phyloP scores from a whole-genome alignment of 129 eudicot genomes.

The Deinandra increscens region DNA sequence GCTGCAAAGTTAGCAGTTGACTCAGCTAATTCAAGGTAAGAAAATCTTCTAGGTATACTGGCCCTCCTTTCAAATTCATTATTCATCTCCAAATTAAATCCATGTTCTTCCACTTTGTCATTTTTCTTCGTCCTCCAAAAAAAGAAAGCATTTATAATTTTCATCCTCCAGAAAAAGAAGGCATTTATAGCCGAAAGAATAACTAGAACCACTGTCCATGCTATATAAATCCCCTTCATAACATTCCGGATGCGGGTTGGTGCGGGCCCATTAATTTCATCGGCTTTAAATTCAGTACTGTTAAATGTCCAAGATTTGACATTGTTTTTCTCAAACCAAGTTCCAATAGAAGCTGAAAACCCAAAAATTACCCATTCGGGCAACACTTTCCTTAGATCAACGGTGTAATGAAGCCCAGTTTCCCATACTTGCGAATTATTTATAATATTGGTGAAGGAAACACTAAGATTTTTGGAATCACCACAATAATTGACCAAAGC shows the following conservation, averaged over 20 bases:
- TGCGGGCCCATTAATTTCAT: background rate
- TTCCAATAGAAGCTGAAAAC: conserved; percentile 38
- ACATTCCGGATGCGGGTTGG: background rate
- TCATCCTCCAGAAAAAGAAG: conserved; percentile 6
- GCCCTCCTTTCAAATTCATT: background rate
- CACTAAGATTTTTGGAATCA: conserved; percentile 23
- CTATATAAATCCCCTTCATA: background rate
- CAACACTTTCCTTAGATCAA: conserved; percentile 29
- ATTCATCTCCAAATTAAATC: background rate
- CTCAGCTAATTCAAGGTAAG: no score
- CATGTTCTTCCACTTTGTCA: background rate
- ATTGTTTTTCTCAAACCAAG: background rate
- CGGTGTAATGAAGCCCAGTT: conserved; percentile 15
- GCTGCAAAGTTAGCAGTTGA: no score
- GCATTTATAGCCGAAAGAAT: conserved; percentile 1
- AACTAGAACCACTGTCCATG: background rate
- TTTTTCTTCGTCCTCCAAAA: conserved; percentile 26
- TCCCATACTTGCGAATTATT: background rate
- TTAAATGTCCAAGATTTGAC: conserved; percentile 37
- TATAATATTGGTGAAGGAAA: conserved; percentile 16
- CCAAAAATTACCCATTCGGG: conserved; percentile 42
- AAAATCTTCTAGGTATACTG: no score
- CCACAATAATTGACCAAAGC: conserved; percentile 38
- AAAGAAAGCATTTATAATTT: no score
- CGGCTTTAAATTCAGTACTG: conserved; percentile 4